These are phyloP conservation scores for Edaphochlamys debaryana DNA, from an alignment of 139 green algal genomes.

Conservation along the genomic window DNA sequence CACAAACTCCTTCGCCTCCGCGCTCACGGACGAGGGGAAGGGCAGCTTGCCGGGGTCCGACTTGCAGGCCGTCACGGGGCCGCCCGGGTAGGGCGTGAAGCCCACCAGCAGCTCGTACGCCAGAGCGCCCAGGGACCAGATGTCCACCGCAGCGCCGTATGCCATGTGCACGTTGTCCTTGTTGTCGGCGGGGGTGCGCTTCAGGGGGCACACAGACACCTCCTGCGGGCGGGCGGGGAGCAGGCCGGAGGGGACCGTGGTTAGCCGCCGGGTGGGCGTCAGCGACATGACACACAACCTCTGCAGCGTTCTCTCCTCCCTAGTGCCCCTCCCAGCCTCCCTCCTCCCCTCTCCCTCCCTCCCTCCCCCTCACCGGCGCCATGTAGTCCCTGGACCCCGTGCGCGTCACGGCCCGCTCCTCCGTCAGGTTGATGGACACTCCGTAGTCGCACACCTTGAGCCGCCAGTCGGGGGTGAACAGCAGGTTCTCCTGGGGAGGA, in stretches of 20 bases:
- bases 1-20: slow-evolving; percentile 36
- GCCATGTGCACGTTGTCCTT: slow-evolving; percentile 36
- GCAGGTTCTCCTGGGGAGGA: no score
- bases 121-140: slow-evolving; percentile 56
- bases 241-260: no score
- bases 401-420: no score
- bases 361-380: no score
- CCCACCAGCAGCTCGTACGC: slow-evolving; percentile 63
- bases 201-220: slow-evolving; percentile 47
- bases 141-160: slow-evolving; percentile 43
- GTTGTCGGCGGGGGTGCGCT: slow-evolving; percentile 48
- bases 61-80: neutral
- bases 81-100: neutral
- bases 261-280: no score
- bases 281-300: no score
- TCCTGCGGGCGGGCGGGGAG: no score
- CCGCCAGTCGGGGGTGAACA: neutral
- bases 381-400: slow-evolving; percentile 50
- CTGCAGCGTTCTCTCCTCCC: no score
- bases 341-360: no score
- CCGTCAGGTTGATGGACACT: neutral
- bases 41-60: neutral
- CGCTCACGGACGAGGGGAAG: slow-evolving; percentile 35
- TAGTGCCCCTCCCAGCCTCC: no score
- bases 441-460: no score